Evolutionary conservation across 257 asterid species (phyloP).

Genomic region (Solanum etuberosum): DNA sequence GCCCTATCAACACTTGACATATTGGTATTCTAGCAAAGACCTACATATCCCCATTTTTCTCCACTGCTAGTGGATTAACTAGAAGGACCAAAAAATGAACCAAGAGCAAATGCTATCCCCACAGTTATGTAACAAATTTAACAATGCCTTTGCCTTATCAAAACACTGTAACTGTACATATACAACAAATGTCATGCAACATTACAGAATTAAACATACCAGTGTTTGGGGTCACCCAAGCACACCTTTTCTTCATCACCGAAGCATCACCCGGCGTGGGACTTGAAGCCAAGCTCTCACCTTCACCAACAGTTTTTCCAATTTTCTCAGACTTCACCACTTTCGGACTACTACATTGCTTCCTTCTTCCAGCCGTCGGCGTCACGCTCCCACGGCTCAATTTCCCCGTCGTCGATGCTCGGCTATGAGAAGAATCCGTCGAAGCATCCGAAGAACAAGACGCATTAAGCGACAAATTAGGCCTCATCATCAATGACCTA

Average conservation of each 20-base stretch:
- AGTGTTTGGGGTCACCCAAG: slow-evolving; percentile 90
- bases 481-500: slow-evolving; percentile 8
- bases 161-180: neutral
- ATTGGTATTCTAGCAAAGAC: neutral
- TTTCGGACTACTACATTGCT: slow-evolving; percentile 36
- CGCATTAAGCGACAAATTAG: slow-evolving; percentile 53
- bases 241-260: slow-evolving; percentile 65
- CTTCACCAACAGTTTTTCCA: slow-evolving; percentile 31
- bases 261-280: slow-evolving; percentile 18
- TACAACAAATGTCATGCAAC: neutral
- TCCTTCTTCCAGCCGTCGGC: slow-evolving; percentile 32
- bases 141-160: neutral
- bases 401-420: slow-evolving; percentile 87
- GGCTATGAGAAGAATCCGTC: slow-evolving; percentile 76
- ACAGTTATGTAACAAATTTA: neutral
- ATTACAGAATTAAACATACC: slow-evolving; percentile 31
- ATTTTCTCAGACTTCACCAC: slow-evolving; percentile 19
- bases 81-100: neutral
- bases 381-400: slow-evolving; percentile 32
- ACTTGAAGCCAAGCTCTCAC: slow-evolving; percentile 21
- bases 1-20: neutral
- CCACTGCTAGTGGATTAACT: neutral
- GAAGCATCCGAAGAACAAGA: slow-evolving; percentile 96
- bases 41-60: neutral
- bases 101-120: neutral